Conservation (phyloP, 2,329 filamentous ascomycete species). For the Xylaria sp. region DNA sequence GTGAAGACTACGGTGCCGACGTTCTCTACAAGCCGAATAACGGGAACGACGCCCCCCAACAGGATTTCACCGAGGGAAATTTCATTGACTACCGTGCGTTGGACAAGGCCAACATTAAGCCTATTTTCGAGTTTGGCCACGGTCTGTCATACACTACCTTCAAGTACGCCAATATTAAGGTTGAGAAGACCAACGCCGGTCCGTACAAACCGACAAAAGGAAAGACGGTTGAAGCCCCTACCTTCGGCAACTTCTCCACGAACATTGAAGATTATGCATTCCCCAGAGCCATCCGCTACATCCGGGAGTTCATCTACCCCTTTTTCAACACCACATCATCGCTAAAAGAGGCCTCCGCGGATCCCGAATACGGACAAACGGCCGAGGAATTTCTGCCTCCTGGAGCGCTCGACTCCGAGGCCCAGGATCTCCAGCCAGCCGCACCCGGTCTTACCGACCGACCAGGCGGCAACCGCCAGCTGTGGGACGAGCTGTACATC, state of each 20-base stretch:
- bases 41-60: slow-evolving; percentile 68
- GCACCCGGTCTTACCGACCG: slow-evolving; percentile 48
- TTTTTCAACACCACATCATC: slow-evolving; percentile 70
- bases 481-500: slow-evolving; percentile 73
- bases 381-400: slow-evolving; percentile 65
- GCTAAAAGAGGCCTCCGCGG: slow-evolving; percentile 57
- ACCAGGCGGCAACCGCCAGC: slow-evolving; percentile 66
- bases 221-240: slow-evolving; percentile 66
- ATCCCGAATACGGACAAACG: slow-evolving; percentile 64
- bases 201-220: slow-evolving; percentile 66
- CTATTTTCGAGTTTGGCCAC: slow-evolving; percentile 81
- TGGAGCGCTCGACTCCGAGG: slow-evolving; percentile 57
- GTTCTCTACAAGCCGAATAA: slow-evolving; percentile 74
- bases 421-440: slow-evolving; percentile 61
- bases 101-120: slow-evolving; percentile 67
- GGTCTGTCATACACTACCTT: slow-evolving; percentile 84
- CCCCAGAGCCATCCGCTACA: slow-evolving; percentile 60
- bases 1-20: slow-evolving; percentile 70
- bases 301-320: slow-evolving; percentile 69
- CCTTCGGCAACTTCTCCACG: slow-evolving; percentile 67
- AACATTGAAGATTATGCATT: slow-evolving; percentile 70
- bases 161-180: slow-evolving; percentile 69
- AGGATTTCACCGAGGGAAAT: slow-evolving; percentile 76
- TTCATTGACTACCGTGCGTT: slow-evolving; percentile 85
- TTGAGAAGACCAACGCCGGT: slow-evolving; percentile 56